Base-by-base conservation (phyloP, 257 asterid genomes). In the Thymus quinquecostatus region DNA sequence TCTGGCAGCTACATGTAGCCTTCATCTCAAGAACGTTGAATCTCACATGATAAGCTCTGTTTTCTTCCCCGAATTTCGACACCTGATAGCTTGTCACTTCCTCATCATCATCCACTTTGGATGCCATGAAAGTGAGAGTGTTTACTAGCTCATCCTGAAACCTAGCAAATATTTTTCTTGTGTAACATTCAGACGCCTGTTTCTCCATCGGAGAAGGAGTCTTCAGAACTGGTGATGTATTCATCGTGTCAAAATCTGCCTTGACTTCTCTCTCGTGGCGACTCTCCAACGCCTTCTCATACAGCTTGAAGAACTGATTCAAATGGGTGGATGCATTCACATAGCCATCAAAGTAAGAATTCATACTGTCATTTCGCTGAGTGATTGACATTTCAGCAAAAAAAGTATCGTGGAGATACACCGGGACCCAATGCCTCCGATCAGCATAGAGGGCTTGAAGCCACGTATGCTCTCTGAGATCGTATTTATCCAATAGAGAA, bases 141-240 rank as follows among this genome's bases (percentile, higher is more conserved):
- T 86, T 94, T 21, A 95, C 91, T 82, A 95, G 71, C 80, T 95
- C 99, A 79, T 92, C 98, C 78, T 95, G 99, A 80, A 95, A 95
- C 66, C 99, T 86, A 47, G 50, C 73, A 68, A 95, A 95, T 68
- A 95, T 43, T 82, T 89, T 95, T 76, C 89, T 88, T 2, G 98
- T 92, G 87, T 95, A 95, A 57, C 82, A 86, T 61, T 86, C 96
- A 8, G 99, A 92, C 62, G 93, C 99, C 72, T 95, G 99, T 83
- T 89, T 95, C 89, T 95, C 99, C 98, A 88, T 95, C 9, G 99
- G 99, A 58, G 99, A 95, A 56, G 99, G 98, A 69, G 99, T 95
- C 77, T 75, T 92, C 79, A 95, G 79, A 77, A 73, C 80, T 9
- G 96, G 87, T 45, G 84, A 57, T 27, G 91, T 75, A 69, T 89